Base-by-base conservation (phyloP, 495 filamentous ascomycete genomes). In the Penicillium longicatenatum region DNA sequence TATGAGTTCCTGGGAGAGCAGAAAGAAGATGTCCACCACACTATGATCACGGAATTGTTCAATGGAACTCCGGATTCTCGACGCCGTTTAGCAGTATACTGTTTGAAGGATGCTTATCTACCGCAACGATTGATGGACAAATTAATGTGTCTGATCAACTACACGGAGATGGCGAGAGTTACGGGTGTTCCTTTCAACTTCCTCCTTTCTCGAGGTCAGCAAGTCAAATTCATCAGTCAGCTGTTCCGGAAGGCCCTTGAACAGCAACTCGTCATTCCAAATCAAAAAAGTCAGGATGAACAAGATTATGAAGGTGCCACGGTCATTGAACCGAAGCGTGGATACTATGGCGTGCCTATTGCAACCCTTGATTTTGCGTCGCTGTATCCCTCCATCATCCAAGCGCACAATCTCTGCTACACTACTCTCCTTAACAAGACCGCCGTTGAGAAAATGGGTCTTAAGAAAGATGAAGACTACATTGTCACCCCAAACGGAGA, bases 141-240 rank as follows among this genome's bases (percentile, higher is more conserved):
- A 65, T 79, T 99, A 30, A 97, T 95, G 72, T 97, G 94, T 71
- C 80, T 99, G 26, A 88, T 96, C 67, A 99, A 99, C 70, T 97
- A 97, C 65, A 98, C 94, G 0, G 94, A 99, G 72, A 99, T 99
- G 94, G 94, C 94, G 41, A 94, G 94, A 83, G 94, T 99, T 68
- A 99, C 94, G 17, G 94, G 94, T 58, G 93, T 99, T 1, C 95
- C 94, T 1, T 99, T 98, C 80, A 97, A 95, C 65, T 97, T 88
- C 66, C 83, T 99, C 19, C 83, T 99, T 4, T 82, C 95, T 24
- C 85, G 91, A 68, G 94, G 94, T 45, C 94, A 99, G 68, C 94
- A 99, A 70, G 89, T 98, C 65, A 97, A 96, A 66, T 98, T 99
- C 76, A 82, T 99, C 72, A 97, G 92, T 66, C 94, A 99, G 70